Percentiles rank a stretch among this genome's conserved stretches.
Evolutionary conservation across 768 basidiomycete species (phyloP).

Genomic region (Kwoniella dendrophila): DNA sequence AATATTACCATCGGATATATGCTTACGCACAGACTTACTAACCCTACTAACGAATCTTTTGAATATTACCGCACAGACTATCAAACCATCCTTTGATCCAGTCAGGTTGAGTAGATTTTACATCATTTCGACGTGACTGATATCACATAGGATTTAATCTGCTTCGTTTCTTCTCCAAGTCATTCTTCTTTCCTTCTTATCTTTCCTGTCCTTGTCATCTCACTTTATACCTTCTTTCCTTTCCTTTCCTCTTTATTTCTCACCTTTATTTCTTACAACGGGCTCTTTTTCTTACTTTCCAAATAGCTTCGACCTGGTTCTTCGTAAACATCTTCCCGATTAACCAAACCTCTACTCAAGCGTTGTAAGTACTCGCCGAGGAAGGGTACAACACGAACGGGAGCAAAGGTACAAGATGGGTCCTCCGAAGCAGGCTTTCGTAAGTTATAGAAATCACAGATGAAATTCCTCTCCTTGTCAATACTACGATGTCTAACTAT

Average conservation of each 20-base stretch:
- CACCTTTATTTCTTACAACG: neutral
- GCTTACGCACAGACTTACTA: slow-evolving; percentile 12
- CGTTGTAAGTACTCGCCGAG: neutral
- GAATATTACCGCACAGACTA: neutral
- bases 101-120: neutral
- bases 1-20: neutral
- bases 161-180: neutral
- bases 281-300: neutral
- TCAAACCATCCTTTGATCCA: neutral
- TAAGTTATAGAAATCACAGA: neutral
- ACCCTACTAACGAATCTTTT: neutral
- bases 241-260: slow-evolving; percentile 2
- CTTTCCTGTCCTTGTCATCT: neutral
- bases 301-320: no score
- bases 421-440: slow-evolving; percentile 7
- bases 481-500: no score
- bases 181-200: neutral
- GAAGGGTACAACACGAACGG: neutral
- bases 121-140: neutral
- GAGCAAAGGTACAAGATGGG: neutral
- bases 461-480: no score
- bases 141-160: neutral
- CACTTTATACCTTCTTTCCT: neutral
- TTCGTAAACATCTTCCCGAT: no score
- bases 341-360: neutral